Conservation (phyloP, 1,139 yeast genomes). For the Taphrina confusa region DNA sequence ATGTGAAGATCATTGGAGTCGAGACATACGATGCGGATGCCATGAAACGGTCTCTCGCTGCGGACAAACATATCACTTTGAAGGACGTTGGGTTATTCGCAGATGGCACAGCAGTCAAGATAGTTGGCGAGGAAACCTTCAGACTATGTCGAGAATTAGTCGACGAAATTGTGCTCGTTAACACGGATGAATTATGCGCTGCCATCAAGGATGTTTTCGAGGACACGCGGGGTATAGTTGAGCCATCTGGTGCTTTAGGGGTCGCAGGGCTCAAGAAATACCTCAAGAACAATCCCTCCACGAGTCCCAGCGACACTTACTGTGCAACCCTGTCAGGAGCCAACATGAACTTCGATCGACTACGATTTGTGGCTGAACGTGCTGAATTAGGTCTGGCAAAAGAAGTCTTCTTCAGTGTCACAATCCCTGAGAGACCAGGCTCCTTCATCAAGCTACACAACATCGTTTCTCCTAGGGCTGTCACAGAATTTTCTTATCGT, state of each 20-base stretch:
- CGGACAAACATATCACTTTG: conserved; percentile 58
- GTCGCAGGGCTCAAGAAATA: conserved; percentile 94
- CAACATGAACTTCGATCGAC: conserved; percentile 94
- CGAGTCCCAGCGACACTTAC: conserved; percentile 54
- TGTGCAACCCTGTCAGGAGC: conserved; percentile 93
- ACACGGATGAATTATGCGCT: conserved; percentile 95
- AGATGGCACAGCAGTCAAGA: conserved; percentile 98
- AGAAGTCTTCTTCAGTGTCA: conserved; percentile 86
- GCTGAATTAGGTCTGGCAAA: conserved; percentile 97
- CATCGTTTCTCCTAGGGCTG: conserved; percentile 78
- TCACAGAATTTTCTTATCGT: conserved; percentile 93
- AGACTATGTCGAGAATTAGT: conserved; percentile 73
- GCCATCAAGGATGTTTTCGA: conserved; percentile 95
- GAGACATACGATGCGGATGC: conserved; percentile 96
- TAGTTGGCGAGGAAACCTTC: conserved; percentile 88
- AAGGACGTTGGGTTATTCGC: conserved; percentile 91
- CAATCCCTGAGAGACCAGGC: conserved; percentile 91
- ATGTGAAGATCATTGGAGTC: conserved; percentile 90
- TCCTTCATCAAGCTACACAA: conserved; percentile 75
- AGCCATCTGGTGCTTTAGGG: conserved; percentile 94
- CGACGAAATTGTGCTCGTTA: conserved; percentile 83
- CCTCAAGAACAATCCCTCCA: conserved; percentile 62
- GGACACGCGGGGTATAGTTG: conserved; percentile 90
- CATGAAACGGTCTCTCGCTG: conserved; percentile 68
- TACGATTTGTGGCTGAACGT: conserved; percentile 95